Evolutionary conservation across 2,329 filamentous ascomycete genomes (phyloP).

Genomic region (Nothopassalora personata): DNA sequence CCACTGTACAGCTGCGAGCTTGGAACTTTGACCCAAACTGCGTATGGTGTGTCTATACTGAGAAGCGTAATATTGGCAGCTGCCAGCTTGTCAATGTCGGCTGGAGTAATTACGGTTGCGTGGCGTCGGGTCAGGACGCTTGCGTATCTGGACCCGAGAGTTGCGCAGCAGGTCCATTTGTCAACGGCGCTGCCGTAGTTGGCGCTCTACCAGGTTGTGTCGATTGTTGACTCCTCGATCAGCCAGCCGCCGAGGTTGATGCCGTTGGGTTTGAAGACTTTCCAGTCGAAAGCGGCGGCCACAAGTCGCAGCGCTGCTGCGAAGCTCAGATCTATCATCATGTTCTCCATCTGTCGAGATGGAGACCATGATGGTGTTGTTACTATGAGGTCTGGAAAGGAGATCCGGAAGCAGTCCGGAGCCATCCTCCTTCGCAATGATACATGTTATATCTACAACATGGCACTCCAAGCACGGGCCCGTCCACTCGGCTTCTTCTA

Average conservation of each 20-base stretch:
- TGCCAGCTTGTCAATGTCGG: conserved; percentile 33
- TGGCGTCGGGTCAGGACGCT: conserved; percentile 10
- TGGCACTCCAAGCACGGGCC: too few relatives aligned
- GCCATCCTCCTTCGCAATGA: too few relatives aligned
- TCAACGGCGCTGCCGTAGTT: conserved; percentile 15
- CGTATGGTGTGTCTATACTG: conserved; percentile 36
- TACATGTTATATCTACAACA: too few relatives aligned
- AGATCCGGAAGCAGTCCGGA: too few relatives aligned
- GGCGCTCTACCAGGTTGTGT: not conserved
- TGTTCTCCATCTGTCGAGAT: too few relatives aligned
- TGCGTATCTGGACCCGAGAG: conserved; percentile 24
- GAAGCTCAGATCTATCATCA: too few relatives aligned
- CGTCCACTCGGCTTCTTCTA: too few relatives aligned
- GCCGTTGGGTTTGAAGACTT: not conserved
- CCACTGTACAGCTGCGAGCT: conserved; percentile 28
- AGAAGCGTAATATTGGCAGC: conserved; percentile 31
- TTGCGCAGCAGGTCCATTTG: conserved; percentile 34
- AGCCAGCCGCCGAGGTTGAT: not conserved
- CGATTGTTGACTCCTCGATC: not conserved
- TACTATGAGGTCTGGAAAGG: too few relatives aligned
- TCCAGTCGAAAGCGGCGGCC: too few relatives aligned
- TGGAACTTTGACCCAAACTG: conserved; percentile 35
- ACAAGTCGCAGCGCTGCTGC: too few relatives aligned
- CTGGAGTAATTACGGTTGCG: not conserved
- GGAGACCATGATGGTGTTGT: too few relatives aligned